A percentile compares a stretch with the other conserved stretches of the same genome.
These are phyloP conservation scores for Zymoseptoria tritici DNA, from an alignment of 2,329 filamentous ascomycete species.

Conservation along the genomic window DNA sequence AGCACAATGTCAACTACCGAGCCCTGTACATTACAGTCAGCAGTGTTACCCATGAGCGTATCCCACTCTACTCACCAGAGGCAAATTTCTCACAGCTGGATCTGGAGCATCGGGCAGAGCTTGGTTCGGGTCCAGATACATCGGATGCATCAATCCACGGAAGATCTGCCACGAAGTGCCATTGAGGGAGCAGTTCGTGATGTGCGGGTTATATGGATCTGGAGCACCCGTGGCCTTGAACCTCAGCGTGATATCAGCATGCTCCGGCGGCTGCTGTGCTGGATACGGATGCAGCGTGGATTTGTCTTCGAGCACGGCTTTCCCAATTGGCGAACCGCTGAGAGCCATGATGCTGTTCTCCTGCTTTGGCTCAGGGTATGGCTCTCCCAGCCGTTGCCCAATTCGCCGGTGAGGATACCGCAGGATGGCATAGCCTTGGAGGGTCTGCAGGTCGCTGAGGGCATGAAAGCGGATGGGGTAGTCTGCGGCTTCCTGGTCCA, in stretches of 20 bases:
- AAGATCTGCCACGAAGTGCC: slow-evolving; percentile 17
- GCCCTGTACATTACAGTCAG: slow-evolving; percentile 6
- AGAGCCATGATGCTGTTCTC: slow-evolving; percentile 8
- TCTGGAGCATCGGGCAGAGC: slow-evolving; percentile 9
- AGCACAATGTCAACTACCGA: slow-evolving; percentile 16
- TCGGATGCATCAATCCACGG: slow-evolving; percentile 11
- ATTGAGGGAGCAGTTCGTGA: slow-evolving; percentile 19
- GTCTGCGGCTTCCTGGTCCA: slow-evolving; percentile 10
- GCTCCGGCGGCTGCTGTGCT: slow-evolving; percentile 1
- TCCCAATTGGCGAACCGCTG: slow-evolving; percentile 9
- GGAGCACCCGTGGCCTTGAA: slow-evolving; percentile 15
- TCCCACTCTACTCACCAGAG: background rate
- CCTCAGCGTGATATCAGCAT: slow-evolving; percentile 11
- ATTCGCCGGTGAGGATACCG: slow-evolving; percentile 10
- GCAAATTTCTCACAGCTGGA: slow-evolving; percentile 8
- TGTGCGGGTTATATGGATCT: slow-evolving; percentile 14
- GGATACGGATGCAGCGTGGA: slow-evolving; percentile 8
- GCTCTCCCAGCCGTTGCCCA: slow-evolving; percentile 7
- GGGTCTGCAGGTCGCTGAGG: slow-evolving; percentile 11
- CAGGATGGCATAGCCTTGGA: slow-evolving; percentile 14
- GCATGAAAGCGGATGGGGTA: slow-evolving; percentile 15
- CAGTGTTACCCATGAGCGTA: background rate
- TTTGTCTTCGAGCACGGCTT: slow-evolving; percentile 3
- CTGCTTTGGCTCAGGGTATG: slow-evolving; percentile 11
- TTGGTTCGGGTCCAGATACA: slow-evolving; percentile 6